Evolutionary conservation across 305 asterid species (phyloP).

Genomic region (Solanum hybrid): DNA sequence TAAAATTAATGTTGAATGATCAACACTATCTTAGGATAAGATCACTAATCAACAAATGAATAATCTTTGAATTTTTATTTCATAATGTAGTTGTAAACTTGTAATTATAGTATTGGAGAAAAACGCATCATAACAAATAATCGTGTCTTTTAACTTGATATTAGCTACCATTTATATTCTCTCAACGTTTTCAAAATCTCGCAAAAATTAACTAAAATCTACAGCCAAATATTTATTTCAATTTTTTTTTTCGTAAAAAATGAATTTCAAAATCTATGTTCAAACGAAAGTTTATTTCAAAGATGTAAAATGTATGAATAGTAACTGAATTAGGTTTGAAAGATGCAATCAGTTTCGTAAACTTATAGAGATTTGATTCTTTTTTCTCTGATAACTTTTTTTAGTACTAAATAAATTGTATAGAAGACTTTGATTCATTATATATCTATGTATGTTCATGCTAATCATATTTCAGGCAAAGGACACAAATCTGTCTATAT

Average conservation of each 20-base stretch:
- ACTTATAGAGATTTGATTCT: background rate
- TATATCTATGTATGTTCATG: background rate
- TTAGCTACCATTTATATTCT: background rate
- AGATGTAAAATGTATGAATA: background rate
- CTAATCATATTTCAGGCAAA: conserved; percentile 1
- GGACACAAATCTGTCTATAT: background rate
- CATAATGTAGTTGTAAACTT: background rate
- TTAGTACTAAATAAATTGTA: background rate
- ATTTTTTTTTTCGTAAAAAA: no score
- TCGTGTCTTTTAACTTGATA: background rate
- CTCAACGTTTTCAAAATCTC: background rate
- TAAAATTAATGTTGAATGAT: background rate
- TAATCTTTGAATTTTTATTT: background rate
- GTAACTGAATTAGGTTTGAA: background rate
- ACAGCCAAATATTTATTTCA: background rate
- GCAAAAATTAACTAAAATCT: background rate
- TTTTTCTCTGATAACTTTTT: background rate
- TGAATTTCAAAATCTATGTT: background rate
- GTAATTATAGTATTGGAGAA: background rate
- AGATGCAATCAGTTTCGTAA: background rate
- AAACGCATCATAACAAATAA: no score
- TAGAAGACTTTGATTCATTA: background rate
- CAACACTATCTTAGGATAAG: background rate
- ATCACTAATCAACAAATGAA: background rate
- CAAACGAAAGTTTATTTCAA: background rate